Conservation (phyloP, 345 rosid genomes). For the Hypericum perforatum region DNA sequence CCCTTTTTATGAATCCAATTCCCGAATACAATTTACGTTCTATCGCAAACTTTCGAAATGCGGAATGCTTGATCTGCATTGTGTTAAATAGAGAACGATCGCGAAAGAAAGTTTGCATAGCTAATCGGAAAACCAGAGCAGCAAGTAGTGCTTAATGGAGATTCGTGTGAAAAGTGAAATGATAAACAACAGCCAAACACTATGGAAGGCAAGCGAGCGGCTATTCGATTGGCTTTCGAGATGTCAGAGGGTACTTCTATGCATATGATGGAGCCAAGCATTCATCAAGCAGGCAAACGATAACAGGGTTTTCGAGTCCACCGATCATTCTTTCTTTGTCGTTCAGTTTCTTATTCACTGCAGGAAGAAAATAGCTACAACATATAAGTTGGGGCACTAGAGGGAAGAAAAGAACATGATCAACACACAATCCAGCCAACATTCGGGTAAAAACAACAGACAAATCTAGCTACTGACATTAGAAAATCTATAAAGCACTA, state of each 20-base stretch:
- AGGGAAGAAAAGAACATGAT: too few species aligned
- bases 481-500: too few species aligned
- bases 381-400: too few species aligned
- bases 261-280: slow-evolving; percentile 63
- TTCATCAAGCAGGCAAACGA: slow-evolving; percentile 81
- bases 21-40: too few species aligned
- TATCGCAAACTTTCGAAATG: slow-evolving; percentile 33
- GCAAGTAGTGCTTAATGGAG: too few species aligned
- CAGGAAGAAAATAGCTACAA: slow-evolving; percentile 8
- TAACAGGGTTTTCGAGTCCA: slow-evolving; percentile 85
- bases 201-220: background rate
- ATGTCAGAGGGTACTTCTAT: background rate
- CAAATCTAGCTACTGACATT: too few species aligned
- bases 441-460: too few species aligned
- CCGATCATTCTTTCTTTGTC: slow-evolving; percentile 92
- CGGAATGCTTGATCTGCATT: slow-evolving; percentile 36
- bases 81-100: background rate
- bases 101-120: background rate
- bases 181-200: background rate
- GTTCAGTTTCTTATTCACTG: slow-evolving; percentile 89
- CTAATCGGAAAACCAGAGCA: background rate
- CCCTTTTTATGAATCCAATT: slow-evolving; percentile 18
- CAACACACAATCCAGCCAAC: too few species aligned
- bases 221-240: too few species aligned
- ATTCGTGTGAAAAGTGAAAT: too few species aligned